Base-by-base conservation (phyloP, 1,284 basidiomycete species). In the Irpex sp. region DNA sequence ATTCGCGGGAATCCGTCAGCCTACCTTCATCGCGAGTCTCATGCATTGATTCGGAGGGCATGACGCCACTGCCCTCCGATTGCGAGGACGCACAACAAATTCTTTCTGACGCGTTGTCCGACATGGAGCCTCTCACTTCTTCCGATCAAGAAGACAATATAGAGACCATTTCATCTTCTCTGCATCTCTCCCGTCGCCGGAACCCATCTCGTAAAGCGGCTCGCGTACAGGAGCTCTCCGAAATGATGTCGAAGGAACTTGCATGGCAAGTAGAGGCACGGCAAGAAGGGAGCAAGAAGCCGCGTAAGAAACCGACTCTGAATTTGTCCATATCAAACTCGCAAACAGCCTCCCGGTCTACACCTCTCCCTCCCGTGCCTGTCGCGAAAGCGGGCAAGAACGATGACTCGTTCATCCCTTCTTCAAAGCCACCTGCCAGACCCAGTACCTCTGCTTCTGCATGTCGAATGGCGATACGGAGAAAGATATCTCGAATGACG, bases 11-110 rank as follows among this genome's bases (percentile, higher is more conserved):
- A 0, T n/a, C 22, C 9, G 58, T 20, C 62, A 18, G 15, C 11
- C 20, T 13, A 4, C 11, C 49, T 66, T 27, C 24, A n/a, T 32
- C 44, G 49, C 43, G 27, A 10, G 10, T 20, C 24, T 20, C 65
- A 24, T 54, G 42, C 27, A 66, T 66, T 22, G 65, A 44, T 63
- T 69, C 62, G 42, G 68, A 69, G 9, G 49, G 62, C 9, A 32
- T 69, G 9, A 69, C 68, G 24, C 32, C 60, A 18, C 18, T 69
- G 7, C 45, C 68, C 1, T 69, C 68, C 44, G 68, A 69, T 43
- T 42, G 49, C 58, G 58, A 63, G 32, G 20, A 42, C 7, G 4
- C 20, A 4, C 38, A 32, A 27, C 9, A 27, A 32, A 10, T 27
- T 32, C 62, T 10, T 5, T 13, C 67, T 44, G 9, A 1, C 11